Percentiles rank a stretch among this genome's conserved stretches.
Evolutionary conservation across 1,284 basidiomycete species (phyloP).

Genomic region (Inonotus obliquus): DNA sequence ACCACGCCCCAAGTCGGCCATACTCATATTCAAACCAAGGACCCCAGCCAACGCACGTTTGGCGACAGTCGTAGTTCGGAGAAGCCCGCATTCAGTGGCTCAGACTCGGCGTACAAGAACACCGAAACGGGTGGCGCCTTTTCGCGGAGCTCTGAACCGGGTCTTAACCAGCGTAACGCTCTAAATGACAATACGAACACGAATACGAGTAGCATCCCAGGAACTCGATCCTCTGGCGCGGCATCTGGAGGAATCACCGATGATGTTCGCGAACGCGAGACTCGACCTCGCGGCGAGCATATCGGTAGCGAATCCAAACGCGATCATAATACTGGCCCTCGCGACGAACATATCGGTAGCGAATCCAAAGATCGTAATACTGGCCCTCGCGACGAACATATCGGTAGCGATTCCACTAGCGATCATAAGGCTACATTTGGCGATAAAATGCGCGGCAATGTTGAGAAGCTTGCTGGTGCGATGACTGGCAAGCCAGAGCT

Average conservation of each 20-base stretch:
- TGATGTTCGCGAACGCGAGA: background rate
- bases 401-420: background rate
- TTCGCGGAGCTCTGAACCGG: background rate
- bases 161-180: background rate
- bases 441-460: constrained; percentile 15
- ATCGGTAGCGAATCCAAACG: too few relatives aligned
- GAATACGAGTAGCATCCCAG: background rate
- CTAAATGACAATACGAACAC: background rate
- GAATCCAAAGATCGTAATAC: too few relatives aligned
- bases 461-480: constrained; percentile 12
- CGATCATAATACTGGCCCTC: background rate
- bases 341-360: too few relatives aligned
- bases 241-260: background rate
- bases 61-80: background rate
- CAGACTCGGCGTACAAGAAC: background rate
- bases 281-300: too few relatives aligned
- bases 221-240: background rate
- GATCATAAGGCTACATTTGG: constrained; percentile 8
- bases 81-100: constrained; percentile 3
- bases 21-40: background rate
- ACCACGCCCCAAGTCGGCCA: background rate
- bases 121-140: constrained; percentile 1
- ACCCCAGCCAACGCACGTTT: background rate
- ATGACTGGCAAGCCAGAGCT: constrained; percentile 10
- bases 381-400: background rate